Percentiles rank a stretch among this genome's conserved stretches.
These are phyloP conservation scores for Heterobasidion occidentale DNA, from an alignment of 1,284 basidiomycete species.

Conservation along the genomic window DNA sequence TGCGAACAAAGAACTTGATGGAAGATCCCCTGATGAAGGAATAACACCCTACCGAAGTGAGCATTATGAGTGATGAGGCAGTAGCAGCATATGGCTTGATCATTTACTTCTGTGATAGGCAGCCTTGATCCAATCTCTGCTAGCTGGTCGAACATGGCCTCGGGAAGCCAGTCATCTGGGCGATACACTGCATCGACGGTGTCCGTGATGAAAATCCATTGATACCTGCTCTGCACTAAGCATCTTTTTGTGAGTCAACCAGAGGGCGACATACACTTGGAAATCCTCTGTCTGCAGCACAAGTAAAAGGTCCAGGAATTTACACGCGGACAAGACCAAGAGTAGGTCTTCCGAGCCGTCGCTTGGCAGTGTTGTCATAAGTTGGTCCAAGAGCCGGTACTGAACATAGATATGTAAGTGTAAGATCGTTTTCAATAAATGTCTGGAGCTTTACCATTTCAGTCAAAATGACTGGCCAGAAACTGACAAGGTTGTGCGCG, in stretches of 20 bases:
- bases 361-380: constrained; percentile 49
- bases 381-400: constrained; percentile 74
- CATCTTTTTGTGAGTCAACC: constrained; percentile 2
- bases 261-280: constrained; percentile 69
- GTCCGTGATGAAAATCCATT: constrained; percentile 99
- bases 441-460: constrained; percentile 63
- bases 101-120: constrained; percentile 33
- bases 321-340: constrained; percentile 83
- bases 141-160: constrained; percentile 86
- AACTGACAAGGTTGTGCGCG: constrained; percentile 86
- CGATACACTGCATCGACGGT: constrained; percentile 93
- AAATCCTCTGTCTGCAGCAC: constrained; percentile 95
- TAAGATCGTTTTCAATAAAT: not conserved
- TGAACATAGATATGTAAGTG: constrained; percentile 20
- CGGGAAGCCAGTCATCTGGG: constrained; percentile 76
- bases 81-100: too few relatives aligned
- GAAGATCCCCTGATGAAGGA: not conserved
- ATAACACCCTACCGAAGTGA: not conserved
- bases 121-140: constrained; percentile 73
- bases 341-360: constrained; percentile 82
- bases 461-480: constrained; percentile 95
- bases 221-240: constrained; percentile 55
- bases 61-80: too few relatives aligned
- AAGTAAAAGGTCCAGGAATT: constrained; percentile 88
- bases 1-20: constrained; percentile 3